Evolutionary conservation across 768 basidiomycete species (phyloP), one percentile per base, ranked within the genome.

Genomic region (Suillus fuscotomentosus): DNA sequence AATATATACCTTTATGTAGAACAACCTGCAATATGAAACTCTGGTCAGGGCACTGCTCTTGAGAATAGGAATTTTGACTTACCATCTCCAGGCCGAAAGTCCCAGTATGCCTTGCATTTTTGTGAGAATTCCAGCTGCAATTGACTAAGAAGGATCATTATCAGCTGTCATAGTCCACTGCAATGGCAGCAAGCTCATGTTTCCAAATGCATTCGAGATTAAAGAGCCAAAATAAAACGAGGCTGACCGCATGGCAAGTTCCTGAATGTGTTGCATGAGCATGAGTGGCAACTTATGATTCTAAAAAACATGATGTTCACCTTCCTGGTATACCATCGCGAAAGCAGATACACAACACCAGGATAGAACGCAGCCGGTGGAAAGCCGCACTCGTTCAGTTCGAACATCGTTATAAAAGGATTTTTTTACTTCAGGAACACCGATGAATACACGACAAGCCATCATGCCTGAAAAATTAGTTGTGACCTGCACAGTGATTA

Each of bases 71-170:
- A 22, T 14, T 63, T 6, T 17, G 24, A 20, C 78, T 65, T 65
- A 86, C 87, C 86, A 92, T 79, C 87, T 70, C 90, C 90, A 92
- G 11, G 88, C 89, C 38, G 86, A 71, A 48, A 89, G 86, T 2
- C 89, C 90, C 6, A 83, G 77, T 60, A 80, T 81, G 1, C 88
- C 89, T 65, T 92, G 83, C 89, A 92, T 88, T 50, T 80, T 82
- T 1, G 80, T 77, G 17, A 94, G 80, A 61, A 92, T 88, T 13
- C 88, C 90, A n/a, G 90, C 90, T 17, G 89, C 91, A 70, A 91
- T 84, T 10, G 90, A 72, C 85, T 89, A 65, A 22, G 38, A 66
- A 31, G 20, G 31, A 34, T 13, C 11, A 27, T 36, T 53, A 54
- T 39, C 31, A 1, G 22, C 27, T 15, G 31, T 6, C 27, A 36